phyloP scores from a whole-genome alignment of 805 yeast genomes.

The Ogataea corticis region DNA sequence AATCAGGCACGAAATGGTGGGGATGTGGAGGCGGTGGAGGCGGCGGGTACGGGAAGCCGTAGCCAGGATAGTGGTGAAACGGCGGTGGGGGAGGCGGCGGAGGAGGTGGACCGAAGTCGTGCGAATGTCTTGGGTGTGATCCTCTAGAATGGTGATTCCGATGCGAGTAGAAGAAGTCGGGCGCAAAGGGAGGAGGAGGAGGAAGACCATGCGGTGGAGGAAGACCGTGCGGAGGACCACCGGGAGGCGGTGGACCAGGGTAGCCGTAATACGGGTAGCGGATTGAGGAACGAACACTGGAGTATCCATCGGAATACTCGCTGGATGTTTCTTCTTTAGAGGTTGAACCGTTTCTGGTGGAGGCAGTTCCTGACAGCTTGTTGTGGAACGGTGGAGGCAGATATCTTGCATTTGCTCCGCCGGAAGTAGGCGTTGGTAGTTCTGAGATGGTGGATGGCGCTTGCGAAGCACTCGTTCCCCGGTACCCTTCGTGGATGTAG shows the following conservation, averaged over 20 bases:
- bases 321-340: constrained; percentile 7
- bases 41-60: constrained; percentile 18
- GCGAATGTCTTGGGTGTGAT: constrained; percentile 20
- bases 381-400: constrained; percentile 3
- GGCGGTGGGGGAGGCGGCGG: constrained; percentile 32
- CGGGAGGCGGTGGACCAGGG: constrained; percentile 5
- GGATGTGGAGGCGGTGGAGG: constrained; percentile 28
- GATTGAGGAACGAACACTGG: constrained; percentile 5
- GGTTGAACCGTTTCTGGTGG: constrained; percentile 1
- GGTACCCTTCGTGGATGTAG: not conserved
- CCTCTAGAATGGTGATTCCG: constrained; percentile 9
- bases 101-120: constrained; percentile 15
- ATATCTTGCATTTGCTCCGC: not conserved
- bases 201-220: constrained; percentile 7
- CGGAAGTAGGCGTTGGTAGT: not conserved
- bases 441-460: constrained; percentile 1
- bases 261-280: constrained; percentile 12
- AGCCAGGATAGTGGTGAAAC: constrained; percentile 15
- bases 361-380: constrained; percentile 1
- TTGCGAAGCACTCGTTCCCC: not conserved
- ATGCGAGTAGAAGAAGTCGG: not conserved
- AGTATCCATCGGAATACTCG: constrained; percentile 12
- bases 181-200: constrained; percentile 7
- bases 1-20: constrained; percentile 1
- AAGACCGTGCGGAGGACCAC: not conserved